These are phyloP conservation scores for Cystoderma amianthinum DNA, from an alignment of 768 basidiomycete species.

Conservation along the genomic window DNA sequence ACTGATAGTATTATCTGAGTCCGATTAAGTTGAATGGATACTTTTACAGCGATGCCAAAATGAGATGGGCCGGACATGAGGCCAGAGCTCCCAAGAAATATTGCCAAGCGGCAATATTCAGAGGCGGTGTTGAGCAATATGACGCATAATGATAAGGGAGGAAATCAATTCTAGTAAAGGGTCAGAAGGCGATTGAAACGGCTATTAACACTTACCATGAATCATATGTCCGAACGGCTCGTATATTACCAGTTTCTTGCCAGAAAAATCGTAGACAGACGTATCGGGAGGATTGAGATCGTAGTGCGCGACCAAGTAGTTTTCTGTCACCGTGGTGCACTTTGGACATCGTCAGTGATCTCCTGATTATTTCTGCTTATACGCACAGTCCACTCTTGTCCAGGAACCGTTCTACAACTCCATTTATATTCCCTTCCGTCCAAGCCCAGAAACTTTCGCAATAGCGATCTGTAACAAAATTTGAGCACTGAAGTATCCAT, in stretches of 20 bases:
- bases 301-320: conserved; percentile 58
- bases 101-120: conserved; percentile 6
- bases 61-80: too few species aligned
- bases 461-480: conserved; percentile 42
- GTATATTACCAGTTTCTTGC: conserved; percentile 55
- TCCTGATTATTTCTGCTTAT: not conserved
- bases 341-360: conserved; percentile 15
- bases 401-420: conserved; percentile 45
- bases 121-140: conserved; percentile 42
- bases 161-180: conserved; percentile 43
- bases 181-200: conserved; percentile 28
- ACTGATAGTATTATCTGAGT: too few species aligned
- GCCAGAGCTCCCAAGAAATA: too few species aligned
- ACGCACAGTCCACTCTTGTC: conserved; percentile 75
- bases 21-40: too few species aligned
- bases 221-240: conserved; percentile 47
- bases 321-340: conserved; percentile 45
- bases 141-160: conserved; percentile 51
- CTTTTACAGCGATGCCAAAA: too few species aligned
- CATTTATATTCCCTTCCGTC: conserved; percentile 71
- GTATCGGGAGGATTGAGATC: conserved; percentile 49
- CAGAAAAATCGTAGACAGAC: conserved; percentile 52
- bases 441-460: conserved; percentile 60
- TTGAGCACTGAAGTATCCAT: conserved; percentile 2
- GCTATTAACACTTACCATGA: conserved; percentile 33